phyloP scores from a whole-genome alignment of 176 grass and related monocot species.

The sorghum (Sorghum bicolor) region Sorghum_bicolor_NCBIv3 NC_012875.2:53399001-53399500 shows the following conservation, averaged over 20 bases:
- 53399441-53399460: neutral
- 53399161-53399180: neutral
- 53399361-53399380: neutral
- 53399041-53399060: too few relatives aligned
- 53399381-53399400: neutral
- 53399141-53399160: neutral
- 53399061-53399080: neutral
- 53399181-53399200: neutral
- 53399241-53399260: neutral
- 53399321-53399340: neutral
- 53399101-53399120: neutral
- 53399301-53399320: neutral
- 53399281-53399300: neutral
- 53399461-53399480: neutral
- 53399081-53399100: neutral
- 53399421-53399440: neutral
- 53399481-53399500: neutral
- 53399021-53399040: too few relatives aligned
- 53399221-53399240: neutral
- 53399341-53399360: neutral
- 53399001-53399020: too few relatives aligned
- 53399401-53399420: neutral
- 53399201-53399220: neutral
- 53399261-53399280: neutral
- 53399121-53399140: neutral